These are phyloP conservation scores for Breviolum minutum DNA, from an alignment of 73 alveolate genomes.

Conservation along the genomic window DNA sequence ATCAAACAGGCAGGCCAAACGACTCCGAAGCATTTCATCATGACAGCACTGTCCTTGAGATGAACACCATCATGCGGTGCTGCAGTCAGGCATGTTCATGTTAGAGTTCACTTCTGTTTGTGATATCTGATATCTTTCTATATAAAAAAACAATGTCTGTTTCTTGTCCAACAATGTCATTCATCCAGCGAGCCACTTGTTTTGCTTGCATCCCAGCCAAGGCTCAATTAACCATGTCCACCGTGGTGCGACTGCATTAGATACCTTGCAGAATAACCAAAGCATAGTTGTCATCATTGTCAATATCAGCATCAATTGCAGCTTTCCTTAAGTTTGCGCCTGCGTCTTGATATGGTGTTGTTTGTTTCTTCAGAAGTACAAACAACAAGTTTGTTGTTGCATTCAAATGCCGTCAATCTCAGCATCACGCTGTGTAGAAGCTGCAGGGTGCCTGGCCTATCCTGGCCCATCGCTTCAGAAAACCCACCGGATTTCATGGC, in stretches of 20 bases:
- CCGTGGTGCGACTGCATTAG: constrained; percentile 79
- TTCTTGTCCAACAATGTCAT: no score
- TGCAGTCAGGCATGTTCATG: background rate
- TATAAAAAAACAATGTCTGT: no score
- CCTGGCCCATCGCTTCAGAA: no score
- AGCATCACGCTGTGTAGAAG: constrained; percentile 48
- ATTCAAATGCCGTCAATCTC: background rate
- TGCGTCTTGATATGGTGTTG: background rate
- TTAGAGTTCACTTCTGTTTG: no score
- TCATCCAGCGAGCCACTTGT: background rate
- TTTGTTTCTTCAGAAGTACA: background rate
- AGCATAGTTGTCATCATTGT: background rate
- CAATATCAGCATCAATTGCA: no score
- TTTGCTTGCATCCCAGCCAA: background rate
- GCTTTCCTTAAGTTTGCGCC: background rate
- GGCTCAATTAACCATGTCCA: constrained; percentile 90
- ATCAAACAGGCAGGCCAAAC: no score
- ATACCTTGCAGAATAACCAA: background rate
- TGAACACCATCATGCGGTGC: background rate
- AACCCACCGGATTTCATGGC: no score
- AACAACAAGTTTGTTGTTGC: background rate
- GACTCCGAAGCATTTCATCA: constrained; percentile 82
- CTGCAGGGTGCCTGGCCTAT: constrained; percentile 90
- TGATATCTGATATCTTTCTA: no score
- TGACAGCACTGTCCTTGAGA: constrained; percentile 67